Conservation (phyloP, 306 rosid genomes). For the Cicer arietinum region DNA sequence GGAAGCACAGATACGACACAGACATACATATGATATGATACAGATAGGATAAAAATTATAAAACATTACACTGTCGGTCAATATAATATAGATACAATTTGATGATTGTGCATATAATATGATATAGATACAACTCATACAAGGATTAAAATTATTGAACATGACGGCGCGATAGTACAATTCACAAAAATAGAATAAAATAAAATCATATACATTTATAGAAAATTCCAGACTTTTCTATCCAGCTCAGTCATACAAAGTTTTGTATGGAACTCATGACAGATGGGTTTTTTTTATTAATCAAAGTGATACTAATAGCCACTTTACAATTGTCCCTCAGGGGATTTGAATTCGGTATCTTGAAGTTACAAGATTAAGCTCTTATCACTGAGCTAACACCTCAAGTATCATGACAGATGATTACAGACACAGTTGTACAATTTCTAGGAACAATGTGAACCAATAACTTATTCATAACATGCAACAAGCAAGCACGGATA, state of each 20-base stretch:
- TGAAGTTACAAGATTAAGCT: no score
- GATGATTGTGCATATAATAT: background rate
- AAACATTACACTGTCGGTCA: background rate
- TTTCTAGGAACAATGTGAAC: slow-evolving; percentile 30
- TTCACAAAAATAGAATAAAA: background rate
- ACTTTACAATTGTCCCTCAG: no score
- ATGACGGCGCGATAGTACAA: background rate
- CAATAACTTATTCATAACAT: slow-evolving; percentile 1
- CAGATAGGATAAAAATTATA: background rate
- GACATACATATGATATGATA: background rate
- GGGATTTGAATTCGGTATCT: no score
- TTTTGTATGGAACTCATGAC: background rate
- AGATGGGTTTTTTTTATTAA: background rate
- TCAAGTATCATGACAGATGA: background rate
- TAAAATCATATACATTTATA: background rate
- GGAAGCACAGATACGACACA: background rate
- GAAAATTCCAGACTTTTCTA: background rate
- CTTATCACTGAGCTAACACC: no score
- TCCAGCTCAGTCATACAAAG: background rate
- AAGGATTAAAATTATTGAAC: background rate
- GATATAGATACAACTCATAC: background rate
- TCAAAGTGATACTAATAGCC: no score
- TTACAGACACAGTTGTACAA: background rate
- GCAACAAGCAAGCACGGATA: slow-evolving; percentile 21
- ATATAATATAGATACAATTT: background rate